Conservation (phyloP, 116 monocot genomes). For the Thalassia testudinum region DNA sequence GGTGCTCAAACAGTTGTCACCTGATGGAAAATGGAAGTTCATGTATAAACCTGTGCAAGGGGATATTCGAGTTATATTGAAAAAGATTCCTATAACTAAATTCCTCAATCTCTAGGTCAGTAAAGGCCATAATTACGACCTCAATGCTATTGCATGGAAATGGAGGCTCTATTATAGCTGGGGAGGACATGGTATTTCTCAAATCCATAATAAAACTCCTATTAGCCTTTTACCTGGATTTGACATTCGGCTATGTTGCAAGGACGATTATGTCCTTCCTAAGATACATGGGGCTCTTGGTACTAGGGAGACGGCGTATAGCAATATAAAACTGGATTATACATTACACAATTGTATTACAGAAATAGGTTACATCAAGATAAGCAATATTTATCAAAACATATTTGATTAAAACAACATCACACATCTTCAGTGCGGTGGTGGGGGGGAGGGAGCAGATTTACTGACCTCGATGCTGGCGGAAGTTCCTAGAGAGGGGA, state of each 20-base stretch:
- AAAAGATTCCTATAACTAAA: slow-evolving; percentile 76
- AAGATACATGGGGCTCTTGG: no score
- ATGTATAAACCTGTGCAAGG: slow-evolving; percentile 58
- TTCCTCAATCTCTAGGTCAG: slow-evolving; percentile 83
- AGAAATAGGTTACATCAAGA: no score
- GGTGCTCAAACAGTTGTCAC: slow-evolving; percentile 59
- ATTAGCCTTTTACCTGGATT: slow-evolving; percentile 70
- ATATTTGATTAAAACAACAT: no score
- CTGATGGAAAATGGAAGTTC: slow-evolving; percentile 79
- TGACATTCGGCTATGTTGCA: slow-evolving; percentile 89
- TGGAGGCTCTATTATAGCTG: slow-evolving; percentile 89
- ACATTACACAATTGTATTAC: no score
- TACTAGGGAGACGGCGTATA: no score
- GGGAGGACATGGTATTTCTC: slow-evolving; percentile 93
- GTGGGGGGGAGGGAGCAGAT: no score
- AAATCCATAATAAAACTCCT: slow-evolving; percentile 78
- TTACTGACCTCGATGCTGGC: no score
- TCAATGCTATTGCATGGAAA: slow-evolving; percentile 84
- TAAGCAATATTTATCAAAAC: no score
- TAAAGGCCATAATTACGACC: slow-evolving; percentile 68
- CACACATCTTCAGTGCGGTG: no score
- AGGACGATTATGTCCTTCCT: slow-evolving; percentile 40
- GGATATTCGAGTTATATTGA: slow-evolving; percentile 69
- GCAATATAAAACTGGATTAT: no score
- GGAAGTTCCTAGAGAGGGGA: no score